Conservation (phyloP, 495 filamentous ascomycete genomes). For the Lophiostoma macrostomum region DNA sequence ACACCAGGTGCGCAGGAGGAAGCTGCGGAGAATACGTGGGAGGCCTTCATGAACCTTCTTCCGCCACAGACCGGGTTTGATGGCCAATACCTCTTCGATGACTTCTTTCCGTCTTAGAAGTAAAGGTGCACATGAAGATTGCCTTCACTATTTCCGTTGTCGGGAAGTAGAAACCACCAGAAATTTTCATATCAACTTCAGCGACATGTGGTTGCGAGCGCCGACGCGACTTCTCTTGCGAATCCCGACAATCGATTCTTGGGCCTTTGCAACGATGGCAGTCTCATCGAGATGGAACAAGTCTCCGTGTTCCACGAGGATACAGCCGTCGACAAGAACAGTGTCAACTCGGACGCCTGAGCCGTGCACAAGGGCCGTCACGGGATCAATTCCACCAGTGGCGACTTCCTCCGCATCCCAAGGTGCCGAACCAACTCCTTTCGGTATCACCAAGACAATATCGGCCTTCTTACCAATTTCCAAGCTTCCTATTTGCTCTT, state of each 20-base stretch:
- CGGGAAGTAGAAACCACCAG: no score
- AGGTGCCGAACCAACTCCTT: background rate
- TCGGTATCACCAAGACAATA: slow-evolving; percentile 10
- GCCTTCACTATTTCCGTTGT: no score
- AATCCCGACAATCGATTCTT: background rate
- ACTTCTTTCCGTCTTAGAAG: background rate
- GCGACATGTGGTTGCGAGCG: slow-evolving; percentile 6
- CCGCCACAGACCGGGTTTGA: slow-evolving; percentile 3
- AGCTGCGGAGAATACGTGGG: background rate
- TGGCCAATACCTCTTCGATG: background rate
- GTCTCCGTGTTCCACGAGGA: slow-evolving; percentile 11
- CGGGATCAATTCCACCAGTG: slow-evolving; percentile 8
- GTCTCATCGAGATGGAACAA: slow-evolving; percentile 10
- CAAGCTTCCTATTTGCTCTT: slow-evolving; percentile 13
- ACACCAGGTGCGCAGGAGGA: background rate
- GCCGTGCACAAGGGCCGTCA: slow-evolving; percentile 13
- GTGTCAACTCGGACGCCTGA: slow-evolving; percentile 16
- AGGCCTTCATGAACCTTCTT: slow-evolving; percentile 1
- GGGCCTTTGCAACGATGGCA: background rate
- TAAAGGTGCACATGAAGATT: no score
- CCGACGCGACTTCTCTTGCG: background rate
- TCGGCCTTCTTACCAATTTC: slow-evolving; percentile 26
- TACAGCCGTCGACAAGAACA: slow-evolving; percentile 14
- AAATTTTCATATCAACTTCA: slow-evolving; percentile 3
- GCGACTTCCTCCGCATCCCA: slow-evolving; percentile 2